These are phyloP conservation scores for Geotrichum bryndzae DNA, from an alignment of 1,139 yeast species.

Conservation along the genomic window DNA sequence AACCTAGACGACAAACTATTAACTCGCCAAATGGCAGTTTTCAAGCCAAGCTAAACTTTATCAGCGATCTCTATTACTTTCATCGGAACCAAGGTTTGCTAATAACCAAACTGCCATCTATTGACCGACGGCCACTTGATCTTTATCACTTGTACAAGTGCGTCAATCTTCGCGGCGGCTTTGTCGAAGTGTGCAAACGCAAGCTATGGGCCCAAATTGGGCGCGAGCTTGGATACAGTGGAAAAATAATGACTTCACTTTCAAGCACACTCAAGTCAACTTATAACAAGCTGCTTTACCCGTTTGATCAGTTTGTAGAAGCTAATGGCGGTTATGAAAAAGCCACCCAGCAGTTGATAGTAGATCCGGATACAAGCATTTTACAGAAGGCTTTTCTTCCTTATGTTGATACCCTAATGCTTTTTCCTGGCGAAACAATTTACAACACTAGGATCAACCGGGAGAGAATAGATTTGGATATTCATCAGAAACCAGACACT, in stretches of 20 bases:
- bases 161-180: constrained; percentile 39
- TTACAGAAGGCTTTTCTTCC: neutral
- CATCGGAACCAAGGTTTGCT: constrained; percentile 32
- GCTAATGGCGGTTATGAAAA: constrained; percentile 14
- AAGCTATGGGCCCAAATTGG: constrained; percentile 48
- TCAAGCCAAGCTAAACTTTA: constrained; percentile 28
- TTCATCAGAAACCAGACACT: neutral
- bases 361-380: neutral
- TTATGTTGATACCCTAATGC: constrained; percentile 1
- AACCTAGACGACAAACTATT: constrained; percentile 48
- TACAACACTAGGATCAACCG: neutral
- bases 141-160: constrained; percentile 34
- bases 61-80: constrained; percentile 32
- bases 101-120: constrained; percentile 32
- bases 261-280: constrained; percentile 63
- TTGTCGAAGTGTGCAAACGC: constrained; percentile 36
- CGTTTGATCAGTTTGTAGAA: constrained; percentile 34
- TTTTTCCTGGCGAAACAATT: constrained; percentile 10
- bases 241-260: constrained; percentile 62
- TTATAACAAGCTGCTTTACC: constrained; percentile 33
- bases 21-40: constrained; percentile 35
- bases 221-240: constrained; percentile 68
- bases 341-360: neutral
- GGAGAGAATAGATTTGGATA: neutral
- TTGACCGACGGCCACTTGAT: constrained; percentile 38